Conservation (phyloP, 176 grass and related monocot genomes). For the Rhynchospora tenuis region DNA sequence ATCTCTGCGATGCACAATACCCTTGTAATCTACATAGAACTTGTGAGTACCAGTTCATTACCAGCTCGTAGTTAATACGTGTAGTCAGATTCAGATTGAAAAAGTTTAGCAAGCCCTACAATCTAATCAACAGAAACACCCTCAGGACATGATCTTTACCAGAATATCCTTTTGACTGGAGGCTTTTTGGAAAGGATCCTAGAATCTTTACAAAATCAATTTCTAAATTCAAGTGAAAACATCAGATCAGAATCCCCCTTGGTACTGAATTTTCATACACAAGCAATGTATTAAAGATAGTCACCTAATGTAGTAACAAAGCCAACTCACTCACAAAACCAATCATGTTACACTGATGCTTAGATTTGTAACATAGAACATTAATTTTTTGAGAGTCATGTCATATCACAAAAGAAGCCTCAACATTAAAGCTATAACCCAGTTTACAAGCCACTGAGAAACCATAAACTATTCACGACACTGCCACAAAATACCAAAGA, state of each 20-base stretch:
- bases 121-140: too few relatives aligned
- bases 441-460: constrained; percentile 6
- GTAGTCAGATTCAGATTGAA: too few relatives aligned
- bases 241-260: not conserved
- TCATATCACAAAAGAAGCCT: not conserved
- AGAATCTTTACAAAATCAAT: not conserved
- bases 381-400: constrained; percentile 1
- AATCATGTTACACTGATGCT: not conserved
- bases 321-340: not conserved
- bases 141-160: too few relatives aligned
- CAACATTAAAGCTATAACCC: not conserved
- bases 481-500: not conserved
- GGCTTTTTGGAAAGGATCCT: too few relatives aligned
- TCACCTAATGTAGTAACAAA: not conserved
- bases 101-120: too few relatives aligned
- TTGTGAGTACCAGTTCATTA: too few relatives aligned
- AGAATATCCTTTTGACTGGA: too few relatives aligned
- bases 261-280: not conserved
- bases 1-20: too few relatives aligned
- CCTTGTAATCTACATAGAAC: too few relatives aligned
- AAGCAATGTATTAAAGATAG: not conserved
- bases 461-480: not conserved
- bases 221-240: not conserved
- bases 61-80: too few relatives aligned
- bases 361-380: not conserved